Conservation (phyloP, 306 rosid species). For the Oemleria cerasiformis region DNA sequence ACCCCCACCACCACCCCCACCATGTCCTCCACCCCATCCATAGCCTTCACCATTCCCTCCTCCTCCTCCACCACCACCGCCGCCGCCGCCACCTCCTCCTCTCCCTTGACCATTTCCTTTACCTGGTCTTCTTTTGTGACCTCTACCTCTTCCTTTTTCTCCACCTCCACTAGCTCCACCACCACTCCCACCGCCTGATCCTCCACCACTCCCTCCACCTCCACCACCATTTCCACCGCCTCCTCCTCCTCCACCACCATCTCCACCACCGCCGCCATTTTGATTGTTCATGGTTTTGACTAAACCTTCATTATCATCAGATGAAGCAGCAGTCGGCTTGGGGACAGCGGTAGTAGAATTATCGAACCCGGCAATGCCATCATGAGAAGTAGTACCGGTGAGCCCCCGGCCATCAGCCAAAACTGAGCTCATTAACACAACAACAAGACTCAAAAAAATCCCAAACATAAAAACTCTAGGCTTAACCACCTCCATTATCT, state of each 20-base stretch:
- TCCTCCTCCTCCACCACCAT: background rate
- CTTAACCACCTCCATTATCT: slow-evolving; percentile 1
- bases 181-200: slow-evolving; percentile 16
- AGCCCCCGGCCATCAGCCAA: slow-evolving; percentile 13
- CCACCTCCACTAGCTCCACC: slow-evolving; percentile 18
- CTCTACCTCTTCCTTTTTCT: slow-evolving; percentile 1
- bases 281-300: slow-evolving; percentile 6
- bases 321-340: slow-evolving; percentile 17
- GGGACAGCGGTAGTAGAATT: background rate
- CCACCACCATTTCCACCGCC: slow-evolving; percentile 17
- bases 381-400: background rate
- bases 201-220: slow-evolving; percentile 20
- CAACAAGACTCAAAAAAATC: slow-evolving; percentile 18
- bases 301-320: background rate
- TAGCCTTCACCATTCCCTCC: background rate
- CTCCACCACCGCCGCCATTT: slow-evolving; percentile 11
- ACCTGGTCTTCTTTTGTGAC: background rate
- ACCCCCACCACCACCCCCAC: background rate
- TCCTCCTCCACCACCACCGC: slow-evolving; percentile 1
- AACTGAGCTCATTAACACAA: slow-evolving; percentile 6
- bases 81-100: slow-evolving; percentile 6
- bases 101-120: background rate
- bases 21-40: slow-evolving; percentile 8
- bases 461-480: slow-evolving; percentile 2
- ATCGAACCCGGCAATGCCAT: background rate